Conservation (phyloP, 2,329 filamentous ascomycete species). For the Stachybotrys echinatus region DNA sequence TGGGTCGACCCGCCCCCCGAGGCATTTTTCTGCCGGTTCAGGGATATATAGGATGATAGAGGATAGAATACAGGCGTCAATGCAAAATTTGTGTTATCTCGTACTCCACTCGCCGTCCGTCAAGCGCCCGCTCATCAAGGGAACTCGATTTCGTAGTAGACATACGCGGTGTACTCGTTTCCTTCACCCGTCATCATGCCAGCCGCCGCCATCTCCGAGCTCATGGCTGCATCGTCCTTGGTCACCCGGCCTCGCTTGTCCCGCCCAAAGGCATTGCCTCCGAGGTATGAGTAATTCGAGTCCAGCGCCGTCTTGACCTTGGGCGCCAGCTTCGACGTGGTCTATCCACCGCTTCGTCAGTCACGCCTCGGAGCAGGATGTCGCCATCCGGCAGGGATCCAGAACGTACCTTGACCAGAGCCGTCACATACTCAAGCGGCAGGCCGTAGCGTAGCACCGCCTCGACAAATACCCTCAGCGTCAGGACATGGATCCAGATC, state of each 20-base stretch:
- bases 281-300: conserved; percentile 81
- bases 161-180: conserved; percentile 88
- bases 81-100: conserved; percentile 6
- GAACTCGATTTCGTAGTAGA: conserved; percentile 94
- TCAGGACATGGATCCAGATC: conserved; percentile 91
- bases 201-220: conserved; percentile 78
- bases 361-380: not conserved
- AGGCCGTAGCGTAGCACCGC: conserved; percentile 94
- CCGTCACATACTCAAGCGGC: conserved; percentile 83
- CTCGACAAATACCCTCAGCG: conserved; percentile 91
- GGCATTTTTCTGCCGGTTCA: conserved; percentile 12
- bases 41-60: conserved; percentile 15
- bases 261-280: conserved; percentile 86
- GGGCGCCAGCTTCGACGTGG: conserved; percentile 73
- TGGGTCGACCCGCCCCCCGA: not conserved
- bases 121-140: too few relatives aligned
- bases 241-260: conserved; percentile 91
- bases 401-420: conserved; percentile 71
- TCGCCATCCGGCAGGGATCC: too few relatives aligned
- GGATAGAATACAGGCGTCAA: conserved; percentile 22
- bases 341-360: conserved; percentile 44
- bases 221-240: conserved; percentile 78
- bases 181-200: conserved; percentile 63
- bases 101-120: not conserved
- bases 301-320: conserved; percentile 79